Percentiles rank a stretch among this genome's conserved stretches.
Evolutionary conservation across 2,329 filamentous ascomycete species (phyloP).

Genomic region (Arthrobotrys conoides): DNA sequence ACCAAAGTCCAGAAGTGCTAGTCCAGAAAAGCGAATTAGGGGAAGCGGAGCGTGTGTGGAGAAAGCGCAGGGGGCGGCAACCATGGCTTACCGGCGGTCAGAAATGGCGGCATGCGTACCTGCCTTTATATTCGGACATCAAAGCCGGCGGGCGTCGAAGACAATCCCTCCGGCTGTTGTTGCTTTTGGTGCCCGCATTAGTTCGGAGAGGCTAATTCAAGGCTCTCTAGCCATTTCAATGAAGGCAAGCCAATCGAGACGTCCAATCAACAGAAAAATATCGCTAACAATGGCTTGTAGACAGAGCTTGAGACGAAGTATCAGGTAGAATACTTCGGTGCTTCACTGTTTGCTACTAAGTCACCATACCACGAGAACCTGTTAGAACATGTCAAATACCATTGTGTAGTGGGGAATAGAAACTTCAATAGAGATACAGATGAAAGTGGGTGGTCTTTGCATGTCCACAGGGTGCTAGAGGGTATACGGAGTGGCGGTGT

Average conservation of each 20-base stretch:
- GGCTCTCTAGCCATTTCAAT: not conserved
- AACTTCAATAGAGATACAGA: slow-evolving; percentile 5
- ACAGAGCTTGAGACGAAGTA: not conserved
- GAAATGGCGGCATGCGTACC: too few species aligned
- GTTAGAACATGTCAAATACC: not conserved
- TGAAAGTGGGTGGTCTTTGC: slow-evolving; percentile 1
- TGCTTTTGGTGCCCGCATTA: not conserved
- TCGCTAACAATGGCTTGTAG: not conserved
- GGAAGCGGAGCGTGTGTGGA: too few species aligned
- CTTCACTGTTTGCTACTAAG: not conserved
- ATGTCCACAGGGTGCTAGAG: not conserved
- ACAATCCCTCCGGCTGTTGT: too few species aligned
- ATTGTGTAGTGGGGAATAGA: slow-evolving; percentile 3
- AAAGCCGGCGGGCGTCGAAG: too few species aligned
- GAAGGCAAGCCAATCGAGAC: not conserved
- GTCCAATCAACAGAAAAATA: not conserved
- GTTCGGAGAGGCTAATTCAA: slow-evolving; percentile 7
- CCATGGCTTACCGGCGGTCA: too few species aligned
- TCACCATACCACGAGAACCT: not conserved
- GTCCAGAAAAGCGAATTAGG: too few species aligned
- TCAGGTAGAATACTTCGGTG: not conserved
- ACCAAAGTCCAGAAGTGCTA: too few species aligned
- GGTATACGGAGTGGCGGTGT: not conserved
- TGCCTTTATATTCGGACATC: too few species aligned
- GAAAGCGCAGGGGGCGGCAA: too few species aligned